Conservation (phyloP, 192 early-diverging fungal genomes). For the Chytriomyces sp. region DNA sequence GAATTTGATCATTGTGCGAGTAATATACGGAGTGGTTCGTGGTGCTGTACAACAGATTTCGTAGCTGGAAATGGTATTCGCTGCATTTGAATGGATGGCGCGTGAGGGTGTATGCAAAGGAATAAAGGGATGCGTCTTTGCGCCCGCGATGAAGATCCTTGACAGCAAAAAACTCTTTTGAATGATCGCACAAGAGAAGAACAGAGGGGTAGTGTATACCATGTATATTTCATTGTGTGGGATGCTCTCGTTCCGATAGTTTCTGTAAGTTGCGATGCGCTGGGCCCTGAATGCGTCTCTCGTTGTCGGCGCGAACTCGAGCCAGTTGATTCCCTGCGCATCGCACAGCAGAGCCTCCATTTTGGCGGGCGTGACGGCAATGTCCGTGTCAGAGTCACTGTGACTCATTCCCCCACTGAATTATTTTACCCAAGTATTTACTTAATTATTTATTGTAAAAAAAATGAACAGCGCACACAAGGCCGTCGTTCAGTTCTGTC, state of each 20-base stretch:
- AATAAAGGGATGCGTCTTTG: slow-evolving; percentile 10
- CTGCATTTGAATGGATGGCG: slow-evolving; percentile 50
- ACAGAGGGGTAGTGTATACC: not conserved
- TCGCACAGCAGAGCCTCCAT: slow-evolving; percentile 34
- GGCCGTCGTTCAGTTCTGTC: slow-evolving; percentile 22
- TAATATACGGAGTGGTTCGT: slow-evolving; percentile 66
- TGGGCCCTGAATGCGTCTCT: slow-evolving; percentile 45
- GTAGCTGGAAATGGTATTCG: slow-evolving; percentile 67
- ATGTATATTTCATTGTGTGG: slow-evolving; percentile 30
- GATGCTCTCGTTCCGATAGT: slow-evolving; percentile 44
- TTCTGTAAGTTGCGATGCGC: slow-evolving; percentile 54
- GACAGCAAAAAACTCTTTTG: not conserved
- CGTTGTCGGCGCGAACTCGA: slow-evolving; percentile 45
- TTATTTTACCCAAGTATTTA: not conserved
- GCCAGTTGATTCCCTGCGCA: slow-evolving; percentile 66
- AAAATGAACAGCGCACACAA: slow-evolving; percentile 37
- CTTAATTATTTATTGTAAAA: slow-evolving; percentile 2
- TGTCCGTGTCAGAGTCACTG: not conserved
- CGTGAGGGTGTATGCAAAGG: slow-evolving; percentile 30
- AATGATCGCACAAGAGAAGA: not conserved
- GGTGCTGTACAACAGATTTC: slow-evolving; percentile 66
- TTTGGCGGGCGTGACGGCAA: not conserved
- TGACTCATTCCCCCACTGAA: not conserved
- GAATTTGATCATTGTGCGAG: slow-evolving; percentile 16
- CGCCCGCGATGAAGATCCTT: slow-evolving; percentile 6